These are phyloP conservation scores for Phlegmacium glaucopus DNA, from an alignment of 768 basidiomycete genomes.

Conservation along the genomic window DNA sequence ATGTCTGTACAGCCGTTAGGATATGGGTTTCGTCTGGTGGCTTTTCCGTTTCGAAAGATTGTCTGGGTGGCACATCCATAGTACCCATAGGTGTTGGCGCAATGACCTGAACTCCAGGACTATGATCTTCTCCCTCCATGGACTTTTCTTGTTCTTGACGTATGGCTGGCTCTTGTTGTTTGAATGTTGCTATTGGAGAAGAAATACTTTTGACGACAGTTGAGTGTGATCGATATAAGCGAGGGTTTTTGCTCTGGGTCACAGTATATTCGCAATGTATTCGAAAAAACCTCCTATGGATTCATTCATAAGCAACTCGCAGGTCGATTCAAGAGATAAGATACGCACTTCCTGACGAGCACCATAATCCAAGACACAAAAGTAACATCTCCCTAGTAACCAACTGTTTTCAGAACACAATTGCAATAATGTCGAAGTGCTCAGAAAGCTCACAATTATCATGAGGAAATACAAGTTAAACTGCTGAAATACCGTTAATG, in stretches of 20 bases:
- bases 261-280: constrained; percentile 40
- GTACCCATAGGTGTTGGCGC: constrained; percentile 10
- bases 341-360: constrained; percentile 50
- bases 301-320: background rate
- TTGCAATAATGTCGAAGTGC: background rate
- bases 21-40: constrained; percentile 7
- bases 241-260: constrained; percentile 16
- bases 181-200: constrained; percentile 22
- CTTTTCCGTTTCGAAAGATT: background rate
- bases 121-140: background rate
- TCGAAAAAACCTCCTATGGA: constrained; percentile 38
- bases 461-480: constrained; percentile 52
- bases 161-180: constrained; percentile 11
- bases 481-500: constrained; percentile 46
- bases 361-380: constrained; percentile 66
- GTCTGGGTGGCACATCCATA: too few relatives aligned
- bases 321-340: background rate
- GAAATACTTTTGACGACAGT: constrained; percentile 31
- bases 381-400: constrained; percentile 40
- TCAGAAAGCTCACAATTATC: constrained; percentile 36
- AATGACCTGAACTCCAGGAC: constrained; percentile 13
- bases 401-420: background rate
- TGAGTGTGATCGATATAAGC: constrained; percentile 19
- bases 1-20: background rate
- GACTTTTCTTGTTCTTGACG: constrained; percentile 8